Evolutionary conservation across 1,139 yeast species (phyloP).

Genomic region (Yamadazyma kanchanaburiensis): DNA sequence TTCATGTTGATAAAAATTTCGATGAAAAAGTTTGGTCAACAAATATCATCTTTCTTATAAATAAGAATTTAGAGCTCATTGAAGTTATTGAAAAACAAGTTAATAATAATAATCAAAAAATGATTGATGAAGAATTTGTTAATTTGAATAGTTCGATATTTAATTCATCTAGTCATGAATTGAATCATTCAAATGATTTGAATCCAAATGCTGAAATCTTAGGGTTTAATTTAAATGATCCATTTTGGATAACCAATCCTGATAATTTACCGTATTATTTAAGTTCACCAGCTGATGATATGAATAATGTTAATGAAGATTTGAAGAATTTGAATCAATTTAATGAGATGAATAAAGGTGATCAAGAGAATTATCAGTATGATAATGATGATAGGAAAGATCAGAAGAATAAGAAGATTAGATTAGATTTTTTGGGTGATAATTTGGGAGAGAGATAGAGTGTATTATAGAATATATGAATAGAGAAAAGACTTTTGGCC

Average conservation of each 20-base stretch:
- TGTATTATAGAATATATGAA: too few relatives aligned
- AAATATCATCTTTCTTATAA: conserved; percentile 30
- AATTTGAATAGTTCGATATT: conserved; percentile 1
- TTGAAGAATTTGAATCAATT: too few relatives aligned
- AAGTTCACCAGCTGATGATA: conserved; percentile 35
- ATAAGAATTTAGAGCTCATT: conserved; percentile 30
- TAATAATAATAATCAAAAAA: conserved; percentile 2
- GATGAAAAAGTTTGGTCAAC: conserved; percentile 34
- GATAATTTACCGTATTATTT: conserved; percentile 38
- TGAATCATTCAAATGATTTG: not conserved
- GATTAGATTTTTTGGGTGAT: too few relatives aligned
- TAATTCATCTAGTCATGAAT: too few relatives aligned
- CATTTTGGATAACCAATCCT: conserved; percentile 43
- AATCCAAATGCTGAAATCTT: conserved; percentile 9
- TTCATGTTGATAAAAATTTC: conserved; percentile 21
- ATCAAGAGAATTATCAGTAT: not conserved
- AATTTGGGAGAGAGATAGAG: too few relatives aligned
- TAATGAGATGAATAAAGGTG: too few relatives aligned
- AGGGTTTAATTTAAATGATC: conserved; percentile 34
- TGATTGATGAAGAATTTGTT: conserved; percentile 2
- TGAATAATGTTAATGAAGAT: conserved; percentile 6
- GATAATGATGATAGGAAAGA: too few relatives aligned
- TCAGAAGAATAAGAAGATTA: conserved; percentile 12
- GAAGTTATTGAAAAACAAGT: conserved; percentile 23
- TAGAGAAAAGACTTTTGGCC: too few relatives aligned